A percentile compares a stretch with the other conserved stretches of the same genome.
Evolutionary conservation across 768 basidiomycete species (phyloP).

Genomic region (Lactarius sanguifluus): DNA sequence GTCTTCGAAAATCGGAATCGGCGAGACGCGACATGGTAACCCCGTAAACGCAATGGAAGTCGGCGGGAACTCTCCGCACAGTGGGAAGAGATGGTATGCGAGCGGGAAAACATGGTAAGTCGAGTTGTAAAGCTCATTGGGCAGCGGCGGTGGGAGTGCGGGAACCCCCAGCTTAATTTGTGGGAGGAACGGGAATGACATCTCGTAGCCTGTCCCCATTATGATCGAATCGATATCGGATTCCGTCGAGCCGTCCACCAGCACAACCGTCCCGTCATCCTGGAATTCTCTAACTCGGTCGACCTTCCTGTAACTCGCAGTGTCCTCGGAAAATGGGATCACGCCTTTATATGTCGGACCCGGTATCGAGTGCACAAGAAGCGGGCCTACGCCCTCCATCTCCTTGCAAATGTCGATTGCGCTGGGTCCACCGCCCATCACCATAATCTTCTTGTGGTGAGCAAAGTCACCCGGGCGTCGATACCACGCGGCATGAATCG

Average conservation of each 20-base stretch:
- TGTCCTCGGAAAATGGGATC: conserved; percentile 27
- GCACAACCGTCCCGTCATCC: conserved; percentile 47
- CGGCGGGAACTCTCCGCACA: conserved; percentile 47
- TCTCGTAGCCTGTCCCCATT: conserved; percentile 74
- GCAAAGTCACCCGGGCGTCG: conserved; percentile 46
- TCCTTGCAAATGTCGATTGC: conserved; percentile 67
- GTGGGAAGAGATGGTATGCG: conserved; percentile 65
- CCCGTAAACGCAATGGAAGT: conserved; percentile 65
- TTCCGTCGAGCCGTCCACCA: conserved; percentile 60
- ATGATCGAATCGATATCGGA: conserved; percentile 59
- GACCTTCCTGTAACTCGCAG: conserved; percentile 29
- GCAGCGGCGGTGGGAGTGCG: conserved; percentile 50
- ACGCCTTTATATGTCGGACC: conserved; percentile 38
- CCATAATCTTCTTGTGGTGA: conserved; percentile 41
- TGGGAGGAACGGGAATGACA: conserved; percentile 62
- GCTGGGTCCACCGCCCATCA: conserved; percentile 57
- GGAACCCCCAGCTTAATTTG: conserved; percentile 41
- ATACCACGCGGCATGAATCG: conserved; percentile 69
- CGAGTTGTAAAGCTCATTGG: conserved; percentile 58
- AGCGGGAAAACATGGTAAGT: conserved; percentile 69
- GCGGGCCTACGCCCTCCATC: conserved; percentile 44
- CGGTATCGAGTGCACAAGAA: conserved; percentile 57
- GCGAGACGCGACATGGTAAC: conserved; percentile 56
- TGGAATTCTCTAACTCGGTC: conserved; percentile 46
- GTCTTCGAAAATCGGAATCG: conserved; percentile 75